Percentiles rank a stretch among this genome's conserved stretches.
Evolutionary conservation across 2,329 filamentous ascomycete species (phyloP).

Genomic region (Xylariaceae sp.): DNA sequence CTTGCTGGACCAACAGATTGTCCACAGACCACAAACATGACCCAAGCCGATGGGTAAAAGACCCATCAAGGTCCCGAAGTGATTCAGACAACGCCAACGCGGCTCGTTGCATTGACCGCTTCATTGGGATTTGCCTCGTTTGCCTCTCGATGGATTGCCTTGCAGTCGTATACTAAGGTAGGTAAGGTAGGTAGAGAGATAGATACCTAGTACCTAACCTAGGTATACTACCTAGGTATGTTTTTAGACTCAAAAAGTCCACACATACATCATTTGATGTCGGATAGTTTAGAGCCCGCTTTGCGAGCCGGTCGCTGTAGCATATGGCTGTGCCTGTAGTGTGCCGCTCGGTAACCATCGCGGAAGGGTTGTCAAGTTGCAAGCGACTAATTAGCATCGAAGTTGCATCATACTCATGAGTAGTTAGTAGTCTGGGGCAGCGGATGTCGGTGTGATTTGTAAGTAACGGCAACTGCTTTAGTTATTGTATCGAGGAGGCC

Average conservation of each 20-base stretch:
- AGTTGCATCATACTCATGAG: neutral
- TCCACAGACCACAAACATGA: neutral
- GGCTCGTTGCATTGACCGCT: constrained; percentile 11
- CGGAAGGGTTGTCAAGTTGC: too few species aligned
- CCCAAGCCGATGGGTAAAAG: constrained; percentile 10
- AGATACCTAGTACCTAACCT: too few species aligned
- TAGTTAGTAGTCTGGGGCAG: constrained; percentile 8
- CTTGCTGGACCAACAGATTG: constrained; percentile 5
- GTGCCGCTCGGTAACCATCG: too few species aligned
- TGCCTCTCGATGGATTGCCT: neutral
- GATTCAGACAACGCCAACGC: neutral
- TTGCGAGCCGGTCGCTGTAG: too few species aligned
- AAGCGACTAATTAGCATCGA: neutral
- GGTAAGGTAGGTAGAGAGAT: too few species aligned
- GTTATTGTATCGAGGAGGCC: constrained; percentile 11
- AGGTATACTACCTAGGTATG: too few species aligned
- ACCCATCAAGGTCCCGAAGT: neutral
- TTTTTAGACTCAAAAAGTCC: too few species aligned
- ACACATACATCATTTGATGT: too few species aligned
- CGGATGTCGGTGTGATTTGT: constrained; percentile 9
- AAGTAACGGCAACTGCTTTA: constrained; percentile 4
- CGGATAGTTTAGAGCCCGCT: too few species aligned
- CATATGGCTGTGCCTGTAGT: too few species aligned
- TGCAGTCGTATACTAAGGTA: neutral
- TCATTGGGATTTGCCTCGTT: constrained; percentile 14